These are phyloP conservation scores for Adansonia rubrostipa DNA, from an alignment of 441 rosid genomes.

Conservation along the genomic window DNA sequence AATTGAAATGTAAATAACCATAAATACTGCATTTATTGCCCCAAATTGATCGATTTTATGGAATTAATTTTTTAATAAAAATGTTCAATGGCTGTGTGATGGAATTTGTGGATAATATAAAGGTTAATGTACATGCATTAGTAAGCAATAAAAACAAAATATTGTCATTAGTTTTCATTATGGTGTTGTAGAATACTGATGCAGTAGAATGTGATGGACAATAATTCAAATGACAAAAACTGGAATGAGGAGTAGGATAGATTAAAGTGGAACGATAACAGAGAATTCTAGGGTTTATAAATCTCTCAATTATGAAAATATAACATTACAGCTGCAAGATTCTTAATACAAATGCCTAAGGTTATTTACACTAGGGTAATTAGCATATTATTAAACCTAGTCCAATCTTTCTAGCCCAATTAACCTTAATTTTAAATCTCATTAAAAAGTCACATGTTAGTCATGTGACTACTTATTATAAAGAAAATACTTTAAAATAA, in stretches of 20 bases:
- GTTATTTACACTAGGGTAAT: background rate
- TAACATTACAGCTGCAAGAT: background rate
- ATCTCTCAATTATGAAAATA: background rate
- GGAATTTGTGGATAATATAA: background rate
- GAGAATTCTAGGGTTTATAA: background rate
- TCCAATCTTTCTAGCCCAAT: background rate
- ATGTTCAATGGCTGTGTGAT: background rate
- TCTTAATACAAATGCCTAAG: background rate
- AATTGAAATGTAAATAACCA: background rate
- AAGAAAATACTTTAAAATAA: background rate
- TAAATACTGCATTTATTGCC: background rate
- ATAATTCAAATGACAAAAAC: no score
- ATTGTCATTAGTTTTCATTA: no score
- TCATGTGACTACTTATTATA: background rate
- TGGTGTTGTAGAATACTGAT: no score
- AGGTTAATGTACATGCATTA: background rate
- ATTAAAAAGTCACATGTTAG: background rate
- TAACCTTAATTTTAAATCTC: background rate
- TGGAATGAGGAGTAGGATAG: background rate
- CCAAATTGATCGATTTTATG: background rate
- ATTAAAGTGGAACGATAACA: background rate
- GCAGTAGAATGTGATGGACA: no score
- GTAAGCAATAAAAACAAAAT: no score
- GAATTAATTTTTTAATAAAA: background rate
- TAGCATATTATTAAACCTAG: background rate